Conservation (phyloP, 129 eudicot species). For the Scalesia atractyloides region DNA sequence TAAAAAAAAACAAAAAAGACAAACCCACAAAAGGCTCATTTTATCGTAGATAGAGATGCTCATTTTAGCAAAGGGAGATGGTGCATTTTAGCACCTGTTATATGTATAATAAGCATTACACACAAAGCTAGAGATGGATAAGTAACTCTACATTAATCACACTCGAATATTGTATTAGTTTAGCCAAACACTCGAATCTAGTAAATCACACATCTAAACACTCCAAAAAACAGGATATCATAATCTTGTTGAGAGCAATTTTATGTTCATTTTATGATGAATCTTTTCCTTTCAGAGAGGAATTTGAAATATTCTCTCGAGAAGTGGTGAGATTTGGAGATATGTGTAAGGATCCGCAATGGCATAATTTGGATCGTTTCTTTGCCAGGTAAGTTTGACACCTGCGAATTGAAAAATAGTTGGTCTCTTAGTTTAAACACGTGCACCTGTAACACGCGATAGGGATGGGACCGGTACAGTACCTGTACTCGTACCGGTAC, state of each 20-base stretch:
- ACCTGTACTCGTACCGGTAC: too few species aligned
- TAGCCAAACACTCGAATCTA: neutral
- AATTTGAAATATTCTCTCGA: constrained; percentile 69
- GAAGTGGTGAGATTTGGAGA: constrained; percentile 94
- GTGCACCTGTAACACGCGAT: too few species aligned
- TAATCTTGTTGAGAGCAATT: neutral
- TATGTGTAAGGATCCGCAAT: constrained; percentile 90
- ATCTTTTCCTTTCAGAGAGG: constrained; percentile 55
- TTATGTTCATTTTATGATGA: neutral
- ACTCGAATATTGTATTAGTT: neutral
- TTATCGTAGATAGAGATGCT: too few species aligned
- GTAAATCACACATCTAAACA: too few species aligned
- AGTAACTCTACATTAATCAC: neutral
- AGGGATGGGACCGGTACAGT: too few species aligned
- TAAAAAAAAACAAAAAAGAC: too few species aligned
- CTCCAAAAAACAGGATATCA: too few species aligned
- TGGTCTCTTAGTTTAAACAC: neutral
- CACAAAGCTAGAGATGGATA: neutral
- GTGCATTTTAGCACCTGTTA: too few species aligned
- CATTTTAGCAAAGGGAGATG: too few species aligned
- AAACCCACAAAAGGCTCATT: too few species aligned
- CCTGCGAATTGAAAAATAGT: constrained; percentile 8
- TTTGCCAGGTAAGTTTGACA: constrained; percentile 57
- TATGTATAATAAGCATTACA: too few species aligned
- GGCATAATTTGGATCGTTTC: constrained; percentile 84